Conservation (phyloP, 2,329 filamentous ascomycete species). For the Trichoderma atrobrunneum region DNA sequence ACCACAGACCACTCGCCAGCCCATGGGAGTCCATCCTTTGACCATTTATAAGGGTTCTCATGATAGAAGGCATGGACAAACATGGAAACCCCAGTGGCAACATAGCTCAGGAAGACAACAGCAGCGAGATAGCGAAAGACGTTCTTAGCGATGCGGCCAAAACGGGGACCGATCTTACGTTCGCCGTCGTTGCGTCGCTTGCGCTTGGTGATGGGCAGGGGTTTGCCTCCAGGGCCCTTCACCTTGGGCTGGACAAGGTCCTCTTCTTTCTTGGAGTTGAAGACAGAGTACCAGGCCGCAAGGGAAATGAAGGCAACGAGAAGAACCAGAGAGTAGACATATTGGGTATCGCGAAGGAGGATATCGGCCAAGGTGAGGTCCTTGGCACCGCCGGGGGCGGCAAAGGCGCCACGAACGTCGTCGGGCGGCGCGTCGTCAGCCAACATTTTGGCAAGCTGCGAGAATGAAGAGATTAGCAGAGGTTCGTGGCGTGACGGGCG, state of each 20-base stretch:
- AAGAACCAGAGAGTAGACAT: conserved; percentile 52
- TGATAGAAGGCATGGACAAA: conserved; percentile 66
- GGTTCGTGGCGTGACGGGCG: neutral
- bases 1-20: conserved; percentile 75
- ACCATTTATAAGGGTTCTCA: conserved; percentile 39
- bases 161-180: conserved; percentile 47
- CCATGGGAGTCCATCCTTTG: conserved; percentile 57
- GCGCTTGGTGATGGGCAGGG: conserved; percentile 67
- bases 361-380: conserved; percentile 37
- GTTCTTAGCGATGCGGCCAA: conserved; percentile 65
- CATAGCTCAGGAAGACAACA: conserved; percentile 69
- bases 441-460: conserved; percentile 37
- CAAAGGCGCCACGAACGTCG: conserved; percentile 25
- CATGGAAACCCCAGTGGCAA: conserved; percentile 71
- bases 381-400: conserved; percentile 21
- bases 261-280: conserved; percentile 50
- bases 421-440: conserved; percentile 33
- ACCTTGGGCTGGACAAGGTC: conserved; percentile 46
- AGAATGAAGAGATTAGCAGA: neutral
- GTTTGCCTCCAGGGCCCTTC: conserved; percentile 84
- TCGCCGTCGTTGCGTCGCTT: conserved; percentile 49
- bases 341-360: conserved; percentile 47
- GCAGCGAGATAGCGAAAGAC: conserved; percentile 74
- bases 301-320: conserved; percentile 50
- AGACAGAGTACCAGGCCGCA: conserved; percentile 52